Conservation (phyloP, 148 eudicot genomes). For the Persicaria tinctoria region DNA sequence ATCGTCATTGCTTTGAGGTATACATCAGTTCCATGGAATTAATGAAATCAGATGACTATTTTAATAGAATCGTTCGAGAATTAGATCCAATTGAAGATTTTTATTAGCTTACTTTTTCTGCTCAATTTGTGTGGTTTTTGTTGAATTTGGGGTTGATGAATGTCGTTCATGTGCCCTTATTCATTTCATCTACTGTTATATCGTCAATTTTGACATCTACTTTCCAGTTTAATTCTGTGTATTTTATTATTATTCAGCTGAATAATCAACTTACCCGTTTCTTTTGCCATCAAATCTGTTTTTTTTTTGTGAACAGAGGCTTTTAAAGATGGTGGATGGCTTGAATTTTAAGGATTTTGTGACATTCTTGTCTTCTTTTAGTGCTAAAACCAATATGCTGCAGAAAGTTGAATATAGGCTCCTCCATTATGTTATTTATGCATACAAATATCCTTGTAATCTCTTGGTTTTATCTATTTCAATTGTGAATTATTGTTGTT, state of each 20-base stretch:
- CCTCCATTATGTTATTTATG: background rate
- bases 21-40: background rate
- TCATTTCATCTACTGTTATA: background rate
- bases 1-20: slow-evolving; percentile 76
- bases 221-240: background rate
- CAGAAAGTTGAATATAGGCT: slow-evolving; percentile 69
- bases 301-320: slow-evolving; percentile 43
- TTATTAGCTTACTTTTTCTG: background rate
- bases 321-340: slow-evolving; percentile 94
- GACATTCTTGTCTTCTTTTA: slow-evolving; percentile 76
- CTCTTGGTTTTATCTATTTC: background rate
- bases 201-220: background rate
- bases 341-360: slow-evolving; percentile 93
- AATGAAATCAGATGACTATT: background rate
- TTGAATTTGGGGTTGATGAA: background rate
- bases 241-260: too few relatives aligned
- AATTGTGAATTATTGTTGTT: background rate
- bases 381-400: slow-evolving; percentile 55
- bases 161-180: background rate
- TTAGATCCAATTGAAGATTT: background rate
- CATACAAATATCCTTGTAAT: background rate
- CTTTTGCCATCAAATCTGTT: background rate
- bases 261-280: too few relatives aligned
- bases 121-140: background rate
- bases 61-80: background rate